Percentiles rank a stretch among this genome's conserved stretches.
Conservation (phyloP, 1,284 basidiomycete species). For the Phellopilus nigrolimitatus region DNA sequence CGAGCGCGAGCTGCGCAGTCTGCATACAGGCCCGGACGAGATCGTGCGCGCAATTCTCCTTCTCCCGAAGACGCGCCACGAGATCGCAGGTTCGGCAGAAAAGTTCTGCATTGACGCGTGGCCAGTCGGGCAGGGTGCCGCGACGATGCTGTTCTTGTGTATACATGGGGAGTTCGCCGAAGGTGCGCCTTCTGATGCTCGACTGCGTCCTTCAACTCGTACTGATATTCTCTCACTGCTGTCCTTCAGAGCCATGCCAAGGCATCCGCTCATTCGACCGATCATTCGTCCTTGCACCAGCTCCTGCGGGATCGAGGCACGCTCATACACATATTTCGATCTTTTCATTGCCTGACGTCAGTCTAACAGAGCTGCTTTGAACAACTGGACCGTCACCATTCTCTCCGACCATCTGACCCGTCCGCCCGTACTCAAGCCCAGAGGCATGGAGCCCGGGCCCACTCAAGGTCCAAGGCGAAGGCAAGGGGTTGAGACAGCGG, state of each 20-base stretch:
- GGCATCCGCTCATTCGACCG: conserved; percentile 92
- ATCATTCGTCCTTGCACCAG: conserved; percentile 82
- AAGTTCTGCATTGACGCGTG: conserved; percentile 92
- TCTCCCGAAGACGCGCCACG: conserved; percentile 80
- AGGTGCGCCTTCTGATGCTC: too few species aligned
- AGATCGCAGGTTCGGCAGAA: conserved; percentile 62
- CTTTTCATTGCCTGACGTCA: conserved; percentile 7
- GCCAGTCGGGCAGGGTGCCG: conserved; percentile 62
- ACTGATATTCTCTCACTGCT: conserved; percentile 15
- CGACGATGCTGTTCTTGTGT: conserved; percentile 68
- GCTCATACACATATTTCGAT: conserved; percentile 30
- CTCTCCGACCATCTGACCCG: conserved; percentile 84
- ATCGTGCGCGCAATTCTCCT: conserved; percentile 57
- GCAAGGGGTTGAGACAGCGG: conserved; percentile 24
- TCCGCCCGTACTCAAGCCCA: conserved; percentile 80
- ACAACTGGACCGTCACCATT: conserved; percentile 88
- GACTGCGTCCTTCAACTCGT: too few species aligned
- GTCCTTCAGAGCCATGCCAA: conserved; percentile 42
- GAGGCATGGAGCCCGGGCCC: conserved; percentile 75
- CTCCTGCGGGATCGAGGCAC: conserved; percentile 75
- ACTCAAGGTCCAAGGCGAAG: conserved; percentile 55
- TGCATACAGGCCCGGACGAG: conserved; percentile 71
- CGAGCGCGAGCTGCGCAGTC: conserved; percentile 59
- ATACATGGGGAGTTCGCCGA: conserved; percentile 93
- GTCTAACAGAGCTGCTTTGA: conserved; percentile 59